Conservation (phyloP, 2,329 filamentous ascomycete species). For the Trichoderma endophyticum region DNA sequence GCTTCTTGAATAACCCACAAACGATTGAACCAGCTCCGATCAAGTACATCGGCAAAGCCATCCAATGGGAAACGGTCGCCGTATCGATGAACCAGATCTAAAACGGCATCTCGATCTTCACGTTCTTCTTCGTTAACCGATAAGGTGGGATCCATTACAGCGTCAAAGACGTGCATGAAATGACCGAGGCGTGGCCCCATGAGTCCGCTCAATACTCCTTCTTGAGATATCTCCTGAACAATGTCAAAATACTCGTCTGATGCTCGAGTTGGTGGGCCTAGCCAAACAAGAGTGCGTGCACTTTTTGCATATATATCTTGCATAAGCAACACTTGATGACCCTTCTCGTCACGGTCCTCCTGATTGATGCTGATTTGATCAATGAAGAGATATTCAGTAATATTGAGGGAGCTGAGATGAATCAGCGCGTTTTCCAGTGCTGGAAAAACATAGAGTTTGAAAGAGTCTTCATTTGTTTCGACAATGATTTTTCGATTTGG, state of each 20-base stretch:
- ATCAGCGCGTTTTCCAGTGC: conserved; percentile 32
- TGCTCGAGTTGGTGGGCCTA: conserved; percentile 25
- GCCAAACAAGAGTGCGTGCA: conserved; percentile 28
- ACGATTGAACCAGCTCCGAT: conserved; percentile 31
- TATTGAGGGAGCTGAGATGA: conserved; percentile 19
- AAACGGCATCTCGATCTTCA: conserved; percentile 29
- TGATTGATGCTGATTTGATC: conserved; percentile 36
- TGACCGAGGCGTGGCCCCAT: conserved; percentile 25
- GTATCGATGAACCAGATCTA: conserved; percentile 25
- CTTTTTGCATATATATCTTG: conserved; percentile 29
- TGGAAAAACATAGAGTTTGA: conserved; percentile 26
- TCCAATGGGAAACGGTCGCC: conserved; percentile 27
- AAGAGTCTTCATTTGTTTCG: conserved; percentile 19
- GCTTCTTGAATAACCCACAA: conserved; percentile 37
- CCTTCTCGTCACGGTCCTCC: conserved; percentile 25
- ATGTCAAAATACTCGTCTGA: conserved; percentile 26
- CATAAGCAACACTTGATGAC: conserved; percentile 31
- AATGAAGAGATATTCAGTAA: conserved; percentile 26
- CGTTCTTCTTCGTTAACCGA: conserved; percentile 20
- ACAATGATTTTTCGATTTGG: conserved; percentile 29
- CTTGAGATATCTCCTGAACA: conserved; percentile 19
- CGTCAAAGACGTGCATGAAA: conserved; percentile 30
- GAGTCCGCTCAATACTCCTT: conserved; percentile 25
- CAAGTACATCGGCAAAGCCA: conserved; percentile 29
- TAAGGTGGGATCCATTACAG: conserved; percentile 27